Conservation (phyloP, 1,284 basidiomycete species). For the Cryptococcus sp. region DNA sequence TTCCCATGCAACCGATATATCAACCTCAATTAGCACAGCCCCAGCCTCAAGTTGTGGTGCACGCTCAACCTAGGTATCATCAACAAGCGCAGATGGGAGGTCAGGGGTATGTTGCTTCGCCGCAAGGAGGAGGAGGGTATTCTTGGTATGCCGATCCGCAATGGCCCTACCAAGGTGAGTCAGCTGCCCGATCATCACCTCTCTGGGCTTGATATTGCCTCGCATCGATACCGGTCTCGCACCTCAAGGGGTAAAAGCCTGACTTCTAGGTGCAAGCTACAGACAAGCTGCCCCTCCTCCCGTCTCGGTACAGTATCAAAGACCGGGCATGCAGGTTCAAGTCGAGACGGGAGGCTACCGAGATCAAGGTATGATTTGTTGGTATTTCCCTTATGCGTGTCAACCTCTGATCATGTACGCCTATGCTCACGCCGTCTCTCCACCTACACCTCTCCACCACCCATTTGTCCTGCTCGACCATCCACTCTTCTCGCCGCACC, state of each 20-base stretch:
- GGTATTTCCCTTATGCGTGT: conserved; percentile 13
- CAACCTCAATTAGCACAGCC: neutral
- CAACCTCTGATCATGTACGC: conserved; percentile 11
- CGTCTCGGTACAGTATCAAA: conserved; percentile 26
- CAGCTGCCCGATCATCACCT: neutral
- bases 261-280: neutral
- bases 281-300: neutral
- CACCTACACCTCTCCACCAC: no score
- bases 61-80: neutral
- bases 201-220: no score
- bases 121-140: conserved; percentile 24
- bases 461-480: no score
- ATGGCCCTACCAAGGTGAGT: conserved; percentile 3
- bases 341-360: no score
- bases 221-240: no score
- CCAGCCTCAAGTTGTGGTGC: conserved; percentile 2
- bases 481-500: no score
- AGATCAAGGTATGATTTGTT: conserved; percentile 11
- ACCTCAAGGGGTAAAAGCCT: neutral
- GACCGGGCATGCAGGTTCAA: conserved; percentile 28
- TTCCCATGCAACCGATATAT: neutral
- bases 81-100: conserved; percentile 28
- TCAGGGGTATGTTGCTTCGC: conserved; percentile 22
- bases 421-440: neutral
- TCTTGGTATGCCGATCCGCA: conserved; percentile 35